Base-by-base conservation (phyloP, 2,329 filamentous ascomycete genomes). In the Colletotrichum cuscutae region DNA sequence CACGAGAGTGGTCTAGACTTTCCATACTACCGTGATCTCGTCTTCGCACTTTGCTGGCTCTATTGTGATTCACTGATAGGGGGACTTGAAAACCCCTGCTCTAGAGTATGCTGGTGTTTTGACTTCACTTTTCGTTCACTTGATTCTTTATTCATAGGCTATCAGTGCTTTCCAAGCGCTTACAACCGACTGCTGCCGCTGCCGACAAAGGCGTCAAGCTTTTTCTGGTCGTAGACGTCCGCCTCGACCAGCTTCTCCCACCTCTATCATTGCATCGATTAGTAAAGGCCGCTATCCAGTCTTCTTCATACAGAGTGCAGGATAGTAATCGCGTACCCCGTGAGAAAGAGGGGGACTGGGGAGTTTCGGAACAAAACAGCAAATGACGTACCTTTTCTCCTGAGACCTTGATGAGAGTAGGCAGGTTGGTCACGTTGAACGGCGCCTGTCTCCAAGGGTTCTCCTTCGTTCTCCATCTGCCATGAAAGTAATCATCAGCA, bases 181-280 rank as follows among this genome's bases (percentile, higher is more conserved):
- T 59, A 72, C 65, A 49, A 35, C 13, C 65, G 42, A 42, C 69
- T 59, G 62, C 13, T 66, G 22, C 49, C 35, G 49, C 49, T 26
- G 35, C 63, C 52, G 49, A 72, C 60, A 46, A 72, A 72, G 35
- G 56, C 56, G 19, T 72, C 71, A 12, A 72, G 71, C 61, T 72
- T 72, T 49, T 71, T 65, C 46, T 72, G 71, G 28, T 72, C 54
- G 56, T 71, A 72, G 28, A 72, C 71, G 46, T 72, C 71, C 6
- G 71, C 71, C 60, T 72, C 71, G 22, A 72, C 71, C 13, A 72
- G 66, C 35, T 72, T 70, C 61, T 72, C 71, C 71, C 71, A 72
- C 60, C 65, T 65, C 66, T 65, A 42, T 12, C 15, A 22, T 22
- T 57, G 35, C 37, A 42, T 42, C 0, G 15, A 15, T 42, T 42